Base-by-base conservation (phyloP, 2,329 filamentous ascomycete species). In the Penicillium sp. region DNA sequence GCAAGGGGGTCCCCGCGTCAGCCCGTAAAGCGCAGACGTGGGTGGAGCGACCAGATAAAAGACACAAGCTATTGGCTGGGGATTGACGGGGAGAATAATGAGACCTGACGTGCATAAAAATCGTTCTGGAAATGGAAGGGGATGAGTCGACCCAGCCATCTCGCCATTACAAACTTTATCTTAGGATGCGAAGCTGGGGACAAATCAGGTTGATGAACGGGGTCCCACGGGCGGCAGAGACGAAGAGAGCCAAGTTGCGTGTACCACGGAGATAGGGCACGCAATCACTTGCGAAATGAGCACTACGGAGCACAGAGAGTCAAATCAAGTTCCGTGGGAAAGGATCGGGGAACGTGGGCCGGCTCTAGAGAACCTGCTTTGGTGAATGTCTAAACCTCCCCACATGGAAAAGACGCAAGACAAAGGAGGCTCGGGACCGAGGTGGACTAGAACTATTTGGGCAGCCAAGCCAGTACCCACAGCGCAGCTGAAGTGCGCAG, bases 331-430 rank as follows among this genome's bases (percentile, higher is more conserved):
- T 51, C 51, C 54, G 57, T 47, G 48, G 43, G 55, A 58, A 46
- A 58, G 41, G 48, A 56, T 48, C 50, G 48, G 56, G 52, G 55
- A 60, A 60, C 52, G 59, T 59, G 61, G 56, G 52, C 52, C 57
- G 53, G 39, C 39, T 21, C 27, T 53, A 52, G 46, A 65, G 55
- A 64, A 60, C 63, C 60, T 65, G 63, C 62, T 65, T 64, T 65
- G 55, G 50, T 52, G 57, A 59, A 52, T 49, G 57, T 53, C 48
- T 50, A 39, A 39, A 16, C 31, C 58, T 48, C 63, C 56, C 64
- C 64, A 66, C 64, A 64, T 64, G 57, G 57, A 53, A 54, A 27
- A 39, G 60, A 61, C 55, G 55, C 58, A 61, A 59, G 56, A 60
- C 55, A 54, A 60, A 58, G 59, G 60, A 63, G 61, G 63, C 49